phyloP scores from a whole-genome alignment of 176 grass and related monocot species.

The Oryza longistaminata region DNA sequence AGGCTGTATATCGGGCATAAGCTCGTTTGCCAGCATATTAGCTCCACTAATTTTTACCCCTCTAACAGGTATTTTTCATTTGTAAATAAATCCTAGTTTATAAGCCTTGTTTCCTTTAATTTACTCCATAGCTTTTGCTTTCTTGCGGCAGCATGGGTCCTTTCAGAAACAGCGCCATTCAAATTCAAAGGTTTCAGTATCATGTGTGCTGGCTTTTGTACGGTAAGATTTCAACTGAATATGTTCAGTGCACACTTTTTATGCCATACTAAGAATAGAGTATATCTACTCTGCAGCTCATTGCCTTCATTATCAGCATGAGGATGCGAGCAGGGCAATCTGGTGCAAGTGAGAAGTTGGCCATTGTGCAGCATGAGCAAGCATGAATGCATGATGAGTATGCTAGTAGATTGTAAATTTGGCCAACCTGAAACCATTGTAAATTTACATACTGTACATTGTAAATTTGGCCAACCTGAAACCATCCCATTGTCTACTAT shows the following conservation, averaged over 20 bases:
- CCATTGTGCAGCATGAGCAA: constrained; percentile 31
- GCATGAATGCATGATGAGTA: constrained; percentile 25
- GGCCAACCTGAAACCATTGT: too few species aligned
- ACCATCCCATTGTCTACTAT: not conserved
- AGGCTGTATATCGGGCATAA: constrained; percentile 89
- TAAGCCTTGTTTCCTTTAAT: constrained; percentile 2
- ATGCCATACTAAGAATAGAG: not conserved
- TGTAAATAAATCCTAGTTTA: not conserved
- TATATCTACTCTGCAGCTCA: constrained; percentile 29
- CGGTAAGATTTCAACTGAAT: constrained; percentile 43
- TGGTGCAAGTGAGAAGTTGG: constrained; percentile 12
- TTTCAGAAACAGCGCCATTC: constrained; percentile 77
- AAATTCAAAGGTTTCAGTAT: constrained; percentile 94
- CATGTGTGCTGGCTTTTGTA: constrained; percentile 74
- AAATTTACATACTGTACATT: too few species aligned
- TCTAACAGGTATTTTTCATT: constrained; percentile 57
- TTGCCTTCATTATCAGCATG: constrained; percentile 49
- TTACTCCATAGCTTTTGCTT: not conserved
- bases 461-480: too few species aligned
- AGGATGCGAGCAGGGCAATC: not conserved
- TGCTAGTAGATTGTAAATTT: not conserved
- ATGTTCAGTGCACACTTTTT: not conserved
- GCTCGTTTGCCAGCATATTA: constrained; percentile 81
- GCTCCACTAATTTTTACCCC: constrained; percentile 86
- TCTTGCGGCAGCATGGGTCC: constrained; percentile 63